A percentile compares a stretch with the other conserved stretches of the same genome.
These are phyloP conservation scores for Backusella mclennaniae DNA, from an alignment of 192 early-diverging fungal genomes.

Conservation along the genomic window DNA sequence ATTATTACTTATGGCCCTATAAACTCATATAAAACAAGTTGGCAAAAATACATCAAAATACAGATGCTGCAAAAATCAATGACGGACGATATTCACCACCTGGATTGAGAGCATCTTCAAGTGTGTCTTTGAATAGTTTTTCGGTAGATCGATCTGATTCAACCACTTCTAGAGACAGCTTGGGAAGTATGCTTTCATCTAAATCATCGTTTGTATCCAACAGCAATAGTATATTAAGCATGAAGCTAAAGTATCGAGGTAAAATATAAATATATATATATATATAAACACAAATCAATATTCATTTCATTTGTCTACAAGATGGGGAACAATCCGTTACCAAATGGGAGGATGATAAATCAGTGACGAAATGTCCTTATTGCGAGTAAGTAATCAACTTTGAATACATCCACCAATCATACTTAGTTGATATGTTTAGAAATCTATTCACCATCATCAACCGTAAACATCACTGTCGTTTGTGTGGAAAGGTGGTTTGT, in stretches of 20 bases:
- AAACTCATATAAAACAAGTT: background rate
- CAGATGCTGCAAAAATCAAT: slow-evolving; percentile 8
- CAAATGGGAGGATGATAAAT: slow-evolving; percentile 18
- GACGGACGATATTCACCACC: background rate
- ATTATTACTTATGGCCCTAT: background rate
- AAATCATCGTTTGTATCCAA: slow-evolving; percentile 14
- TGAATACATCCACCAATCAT: too few relatives aligned
- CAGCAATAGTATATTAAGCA: slow-evolving; percentile 28
- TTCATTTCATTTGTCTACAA: background rate
- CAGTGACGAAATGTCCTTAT: slow-evolving; percentile 12
- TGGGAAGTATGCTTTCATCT: slow-evolving; percentile 23
- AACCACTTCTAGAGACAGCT: slow-evolving; percentile 27
- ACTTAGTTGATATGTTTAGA: background rate
- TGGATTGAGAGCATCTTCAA: background rate
- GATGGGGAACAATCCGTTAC: slow-evolving; percentile 19
- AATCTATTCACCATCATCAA: slow-evolving; percentile 13
- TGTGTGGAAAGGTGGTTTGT: slow-evolving; percentile 19
- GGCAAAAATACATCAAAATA: slow-evolving; percentile 26
- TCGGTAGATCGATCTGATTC: slow-evolving; percentile 19
- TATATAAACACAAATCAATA: too few relatives aligned
- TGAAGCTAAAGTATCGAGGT: slow-evolving; percentile 35
- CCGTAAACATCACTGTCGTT: slow-evolving; percentile 20
- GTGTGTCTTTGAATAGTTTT: background rate
- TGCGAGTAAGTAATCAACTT: slow-evolving; percentile 4
- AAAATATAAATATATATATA: background rate